Evolutionary conservation across 768 basidiomycete species (phyloP).

Genomic region (Gelatoporia subvermispora): DNA sequence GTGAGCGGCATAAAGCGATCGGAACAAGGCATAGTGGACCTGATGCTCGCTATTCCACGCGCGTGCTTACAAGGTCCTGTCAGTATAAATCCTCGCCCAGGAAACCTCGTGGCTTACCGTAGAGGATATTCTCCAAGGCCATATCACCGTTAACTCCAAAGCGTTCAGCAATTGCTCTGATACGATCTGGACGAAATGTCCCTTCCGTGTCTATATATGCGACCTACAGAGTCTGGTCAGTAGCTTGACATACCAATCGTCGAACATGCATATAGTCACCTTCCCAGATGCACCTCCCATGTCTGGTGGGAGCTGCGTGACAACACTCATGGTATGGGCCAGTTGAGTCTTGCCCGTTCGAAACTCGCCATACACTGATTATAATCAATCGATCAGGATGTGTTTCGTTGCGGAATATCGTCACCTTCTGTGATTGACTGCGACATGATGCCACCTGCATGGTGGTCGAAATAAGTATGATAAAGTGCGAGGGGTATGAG

Average conservation of each 20-base stretch:
- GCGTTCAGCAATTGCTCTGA: conserved; percentile 84
- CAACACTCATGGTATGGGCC: conserved; percentile 91
- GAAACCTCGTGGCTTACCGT: conserved; percentile 43
- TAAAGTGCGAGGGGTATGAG: background rate
- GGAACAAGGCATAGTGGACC: conserved; percentile 36
- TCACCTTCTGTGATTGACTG: conserved; percentile 91
- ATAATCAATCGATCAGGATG: background rate
- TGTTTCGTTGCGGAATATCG: background rate
- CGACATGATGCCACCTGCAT: conserved; percentile 78
- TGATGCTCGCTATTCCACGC: conserved; percentile 94
- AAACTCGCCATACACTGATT: conserved; percentile 88
- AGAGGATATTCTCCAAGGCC: conserved; percentile 88
- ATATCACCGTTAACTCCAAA: conserved; percentile 90
- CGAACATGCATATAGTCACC: conserved; percentile 31
- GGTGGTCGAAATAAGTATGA: background rate
- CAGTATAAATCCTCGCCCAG: background rate
- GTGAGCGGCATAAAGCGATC: background rate
- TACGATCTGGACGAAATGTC: conserved; percentile 93
- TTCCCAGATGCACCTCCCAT: conserved; percentile 90
- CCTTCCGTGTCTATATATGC: conserved; percentile 92
- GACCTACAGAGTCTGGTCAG: conserved; percentile 43
- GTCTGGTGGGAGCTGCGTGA: conserved; percentile 84
- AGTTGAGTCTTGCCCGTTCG: conserved; percentile 95
- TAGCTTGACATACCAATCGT: background rate
- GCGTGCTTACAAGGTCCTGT: conserved; percentile 47